These are phyloP conservation scores for Mediolabrus comicus DNA, from an alignment of 108 stramenopile species.

Conservation along the genomic window DNA sequence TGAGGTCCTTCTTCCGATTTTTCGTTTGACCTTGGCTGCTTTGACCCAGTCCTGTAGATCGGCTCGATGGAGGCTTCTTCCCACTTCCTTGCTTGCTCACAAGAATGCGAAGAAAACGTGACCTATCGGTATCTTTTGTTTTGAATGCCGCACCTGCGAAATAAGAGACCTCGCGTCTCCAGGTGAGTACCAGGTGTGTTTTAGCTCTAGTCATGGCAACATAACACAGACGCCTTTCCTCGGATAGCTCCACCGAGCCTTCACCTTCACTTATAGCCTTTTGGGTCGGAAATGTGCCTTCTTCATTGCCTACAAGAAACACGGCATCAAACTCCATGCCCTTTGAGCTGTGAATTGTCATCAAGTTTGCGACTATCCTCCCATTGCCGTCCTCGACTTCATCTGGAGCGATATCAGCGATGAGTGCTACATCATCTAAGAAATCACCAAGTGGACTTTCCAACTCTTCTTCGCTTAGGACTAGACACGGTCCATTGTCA, in stretches of 20 bases:
- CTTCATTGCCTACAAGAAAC: conserved; percentile 85
- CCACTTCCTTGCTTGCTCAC: conserved; percentile 33
- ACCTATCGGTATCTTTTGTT: conserved; percentile 44
- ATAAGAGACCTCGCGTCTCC: conserved; percentile 66
- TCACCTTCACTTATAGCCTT: conserved; percentile 53
- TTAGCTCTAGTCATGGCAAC: conserved; percentile 94
- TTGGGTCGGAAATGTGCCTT: conserved; percentile 77
- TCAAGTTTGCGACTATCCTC: conserved; percentile 71
- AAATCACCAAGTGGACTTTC: conserved; percentile 64
- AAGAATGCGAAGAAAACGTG: conserved; percentile 67
- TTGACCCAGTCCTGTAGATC: background rate
- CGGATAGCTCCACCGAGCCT: conserved; percentile 71
- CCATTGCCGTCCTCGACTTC: conserved; percentile 30
- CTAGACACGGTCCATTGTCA: conserved; percentile 54
- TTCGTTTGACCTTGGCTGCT: background rate
- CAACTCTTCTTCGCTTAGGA: conserved; percentile 2
- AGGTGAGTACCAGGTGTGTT: conserved; percentile 75
- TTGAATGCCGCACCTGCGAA: conserved; percentile 48
- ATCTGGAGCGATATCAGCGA: conserved; percentile 67
- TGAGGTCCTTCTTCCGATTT: background rate
- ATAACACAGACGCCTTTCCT: conserved; percentile 88
- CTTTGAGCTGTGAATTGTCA: conserved; percentile 92
- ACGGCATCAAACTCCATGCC: conserved; percentile 93
- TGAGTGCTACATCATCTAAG: conserved; percentile 76
- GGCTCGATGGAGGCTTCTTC: background rate